Conservation (phyloP, 139 green algal species). For the Chlamydomonas sp. region DNA sequence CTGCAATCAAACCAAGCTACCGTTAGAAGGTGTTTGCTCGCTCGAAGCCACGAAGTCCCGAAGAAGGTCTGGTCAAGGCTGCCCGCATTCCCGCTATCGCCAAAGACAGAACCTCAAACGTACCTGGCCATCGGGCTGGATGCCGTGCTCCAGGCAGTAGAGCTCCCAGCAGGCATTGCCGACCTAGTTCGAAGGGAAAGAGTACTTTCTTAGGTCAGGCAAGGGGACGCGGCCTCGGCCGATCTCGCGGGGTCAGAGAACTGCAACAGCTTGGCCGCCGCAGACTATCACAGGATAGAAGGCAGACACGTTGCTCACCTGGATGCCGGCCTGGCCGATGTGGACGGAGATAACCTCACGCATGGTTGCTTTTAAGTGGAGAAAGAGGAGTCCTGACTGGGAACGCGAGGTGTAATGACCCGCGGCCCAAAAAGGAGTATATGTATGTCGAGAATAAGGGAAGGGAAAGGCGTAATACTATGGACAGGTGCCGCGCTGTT, state of each 20-base stretch:
- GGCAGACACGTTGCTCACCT: constrained; percentile 95
- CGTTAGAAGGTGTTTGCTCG: neutral
- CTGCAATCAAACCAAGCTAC: constrained; percentile 61
- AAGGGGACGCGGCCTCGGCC: too few species aligned
- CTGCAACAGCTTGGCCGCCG: constrained; percentile 25
- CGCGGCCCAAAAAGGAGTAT: constrained; percentile 4
- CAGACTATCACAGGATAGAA: constrained; percentile 94
- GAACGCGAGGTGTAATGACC: constrained; percentile 27
- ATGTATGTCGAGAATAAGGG: constrained; percentile 52
- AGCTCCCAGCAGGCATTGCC: constrained; percentile 99
- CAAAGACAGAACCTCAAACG: too few species aligned
- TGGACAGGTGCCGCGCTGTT: too few species aligned
- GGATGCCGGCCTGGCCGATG: constrained; percentile 91
- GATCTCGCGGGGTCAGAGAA: neutral
- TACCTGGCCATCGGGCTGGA: constrained; percentile 94
- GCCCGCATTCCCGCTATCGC: constrained; percentile 49
- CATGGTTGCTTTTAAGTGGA: constrained; percentile 66
- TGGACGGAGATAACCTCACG: constrained; percentile 98
- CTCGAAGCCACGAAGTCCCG: neutral
- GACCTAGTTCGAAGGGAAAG: constrained; percentile 66
- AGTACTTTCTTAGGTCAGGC: too few species aligned
- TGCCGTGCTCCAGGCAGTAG: constrained; percentile 98
- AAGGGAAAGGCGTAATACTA: too few species aligned
- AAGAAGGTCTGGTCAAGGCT: neutral
- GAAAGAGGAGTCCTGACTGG: neutral